Evolutionary conservation across 352 stramenopile genomes (phyloP), one percentile per base, ranked within the genome.

Genomic region (Phytophthora lateralis): DNA sequence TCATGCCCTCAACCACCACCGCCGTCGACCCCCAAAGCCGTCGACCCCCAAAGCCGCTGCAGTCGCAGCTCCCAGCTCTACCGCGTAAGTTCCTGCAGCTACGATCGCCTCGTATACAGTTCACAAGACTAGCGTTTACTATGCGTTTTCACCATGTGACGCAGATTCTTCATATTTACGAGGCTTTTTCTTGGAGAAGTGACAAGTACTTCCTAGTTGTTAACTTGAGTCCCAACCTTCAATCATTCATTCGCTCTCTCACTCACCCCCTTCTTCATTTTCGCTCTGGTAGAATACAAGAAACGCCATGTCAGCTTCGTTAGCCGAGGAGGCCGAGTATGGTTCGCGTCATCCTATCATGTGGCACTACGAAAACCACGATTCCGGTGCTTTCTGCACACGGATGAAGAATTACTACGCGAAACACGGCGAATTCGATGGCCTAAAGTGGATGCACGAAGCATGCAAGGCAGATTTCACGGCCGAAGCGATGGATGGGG

Each of bases 401-500:
- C 37, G 21, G n/a, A 67, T 67, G 59, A 67, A 46, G 29, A 37
- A 21, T 4, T 42, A 35, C 20, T 62, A 39, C 35, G 43, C 41
- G 18, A 55, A 29, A n/a, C n/a, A 47, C 6, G 60, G 53, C 18
- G 10, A 24, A n/a, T n/a, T 63, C 6, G 8, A 34, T 14, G 9
- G 24, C 18, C 21, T 55, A 12, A 37, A 56, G 30, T 65, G 61
- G 55, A 39, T 69, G 55, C 47, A 53, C 20, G 26, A 52, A n/a
- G 52, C 56, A 11, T 58, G 60, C 18, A 7, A 21, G 2, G 47
- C 29, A 2, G 32, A 49, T 18, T 39, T 44, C 26, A 26, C 46
- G 14, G 37, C 42, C 0, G 59, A 61, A 8, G 38, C 38, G 24
- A 69, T 69, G 60, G 54, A 69, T 27, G 45, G 32, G 21, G 60